Evolutionary conservation across 192 early-diverging fungal genomes (phyloP), one percentile per base, ranked within the genome.

Genomic region (Mortierella alpina): DNA sequence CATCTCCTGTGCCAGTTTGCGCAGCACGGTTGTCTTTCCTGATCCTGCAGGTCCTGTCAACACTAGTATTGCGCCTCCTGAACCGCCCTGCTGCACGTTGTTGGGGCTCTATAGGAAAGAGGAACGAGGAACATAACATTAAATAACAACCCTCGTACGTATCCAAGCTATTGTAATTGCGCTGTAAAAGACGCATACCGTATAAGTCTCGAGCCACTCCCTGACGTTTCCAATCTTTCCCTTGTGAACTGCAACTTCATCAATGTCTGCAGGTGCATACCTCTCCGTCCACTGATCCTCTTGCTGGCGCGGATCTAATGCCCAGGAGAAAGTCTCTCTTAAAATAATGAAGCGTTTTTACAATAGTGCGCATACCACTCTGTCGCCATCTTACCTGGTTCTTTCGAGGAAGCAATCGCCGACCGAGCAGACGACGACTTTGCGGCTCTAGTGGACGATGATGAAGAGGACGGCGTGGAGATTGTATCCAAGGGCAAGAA

Each of bases 11-110:
- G 90, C 89, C 39, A 92, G 54, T 62, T 90, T 84, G 0, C 83
- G 77, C 49, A 91, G 65, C 10, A 88, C 87, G 15, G 90, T 84
- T 15, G 91, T 90, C 68, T 92, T 92, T 59, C 91, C 87, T 52
- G 88, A 73, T 47, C 91, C 91, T n/a, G 91, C 83, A 65, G 91
- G 89, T 17, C 91, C 91, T 45, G 85, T 87, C 39, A 92, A 65
- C 7, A 92, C 83, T 5, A 92, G 75, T 23, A 92, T 80, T 1
- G 76, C 57, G 1, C 76, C 76, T 58, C 88, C 86, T 7, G 78
- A 70, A 18, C 12, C 5, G 23, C 61, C 67, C 22, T 60, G 66
- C 23, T 63, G 46, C 31, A 23, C 41, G 39, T 75, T 68, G 10
- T n/a, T 45, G 10, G 46, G 67, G 20, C 15, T 77, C 69, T 41